Evolutionary conservation across 2,329 filamentous ascomycete species (phyloP), one percentile per base, ranked within the genome.

Genomic region (Lachnellula occidentalis): DNA sequence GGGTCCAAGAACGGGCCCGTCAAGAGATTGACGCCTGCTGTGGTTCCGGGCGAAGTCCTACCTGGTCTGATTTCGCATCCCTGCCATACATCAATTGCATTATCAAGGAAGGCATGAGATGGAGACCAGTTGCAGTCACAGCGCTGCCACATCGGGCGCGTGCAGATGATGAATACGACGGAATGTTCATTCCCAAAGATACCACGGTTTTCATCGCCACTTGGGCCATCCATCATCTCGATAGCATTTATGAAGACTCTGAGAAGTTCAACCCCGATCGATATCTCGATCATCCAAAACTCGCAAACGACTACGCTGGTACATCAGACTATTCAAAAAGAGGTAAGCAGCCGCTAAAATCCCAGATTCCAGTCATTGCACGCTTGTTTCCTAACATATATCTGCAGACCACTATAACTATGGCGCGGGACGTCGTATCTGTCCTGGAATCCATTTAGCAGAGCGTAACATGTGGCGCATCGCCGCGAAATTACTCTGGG

Each of bases 241-340:
- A 76, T 1, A 70, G 70, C 43, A 78, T 75, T 53, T 87, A 86
- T 63, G 81, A 81, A 2, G 79, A 86, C 62, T 78, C 81, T 12
- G 81, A 86, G 48, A 75, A 70, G 60, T 86, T 76, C 69, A 77
- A 74, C 34, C 82, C 83, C 0, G 82, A 84, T 61, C 77, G 83
- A 43, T 75, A 54, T 34, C 41, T 67, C 55, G 36, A 17, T 5
- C 37, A 48, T 21, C 14, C 22, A 2, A 24, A 37, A 15, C 31
- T 36, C 17, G 50, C 49, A 14, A 37, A 17, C 22, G 31, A 51
- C 22, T 54, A 48, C 19, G 36, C 42, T 12, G 42, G 17, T 14
- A 14, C 24, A 15, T 11, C 39, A 3, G 53, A 56, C 34, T 17
- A 58, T 31, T 31, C 9, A 31, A 31, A 31, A 9, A 11, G 27